Evolutionary conservation across 1,284 basidiomycete genomes (phyloP).

Genomic region (Fomitopsis schrenkii): DNA sequence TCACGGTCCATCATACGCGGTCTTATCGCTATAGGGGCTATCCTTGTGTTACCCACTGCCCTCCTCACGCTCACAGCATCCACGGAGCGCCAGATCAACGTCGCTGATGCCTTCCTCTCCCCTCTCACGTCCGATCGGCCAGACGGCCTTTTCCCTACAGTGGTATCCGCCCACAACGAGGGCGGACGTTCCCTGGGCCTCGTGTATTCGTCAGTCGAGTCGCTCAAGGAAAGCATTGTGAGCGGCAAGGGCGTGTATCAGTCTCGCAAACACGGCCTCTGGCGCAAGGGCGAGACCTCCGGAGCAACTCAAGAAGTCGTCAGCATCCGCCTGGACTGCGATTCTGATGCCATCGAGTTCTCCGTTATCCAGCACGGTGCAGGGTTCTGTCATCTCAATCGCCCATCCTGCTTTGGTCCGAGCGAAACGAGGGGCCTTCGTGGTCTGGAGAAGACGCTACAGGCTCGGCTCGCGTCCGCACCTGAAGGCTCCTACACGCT

Average conservation of each 20-base stretch:
- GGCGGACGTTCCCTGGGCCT: slow-evolving; percentile 84
- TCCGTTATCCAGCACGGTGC: slow-evolving; percentile 86
- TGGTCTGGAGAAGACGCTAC: slow-evolving; percentile 81
- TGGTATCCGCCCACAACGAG: slow-evolving; percentile 76
- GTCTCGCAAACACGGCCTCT: slow-evolving; percentile 93
- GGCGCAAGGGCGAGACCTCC: slow-evolving; percentile 96
- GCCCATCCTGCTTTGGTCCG: slow-evolving; percentile 81
- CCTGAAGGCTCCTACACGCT: slow-evolving; percentile 93
- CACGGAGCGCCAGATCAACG: slow-evolving; percentile 57
- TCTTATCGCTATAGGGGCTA: slow-evolving; percentile 55
- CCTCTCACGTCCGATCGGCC: slow-evolving; percentile 82
- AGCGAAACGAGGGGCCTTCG: slow-evolving; percentile 69
- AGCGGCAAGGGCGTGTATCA: slow-evolving; percentile 95
- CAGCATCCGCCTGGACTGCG: slow-evolving; percentile 86
- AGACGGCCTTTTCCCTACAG: slow-evolving; percentile 91
- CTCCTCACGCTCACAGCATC: slow-evolving; percentile 61
- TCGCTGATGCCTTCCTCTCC: slow-evolving; percentile 86
- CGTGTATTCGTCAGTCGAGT: slow-evolving; percentile 94
- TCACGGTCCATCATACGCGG: slow-evolving; percentile 52
- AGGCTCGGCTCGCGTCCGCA: slow-evolving; percentile 68
- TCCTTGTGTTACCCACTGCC: slow-evolving; percentile 71
- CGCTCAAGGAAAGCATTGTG: slow-evolving; percentile 82
- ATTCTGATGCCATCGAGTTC: slow-evolving; percentile 91
- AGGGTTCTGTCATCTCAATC: slow-evolving; percentile 93
- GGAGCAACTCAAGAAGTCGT: slow-evolving; percentile 91